Conservation (phyloP, 352 stramenopile species). For the Ophiocytium majus region DNA sequence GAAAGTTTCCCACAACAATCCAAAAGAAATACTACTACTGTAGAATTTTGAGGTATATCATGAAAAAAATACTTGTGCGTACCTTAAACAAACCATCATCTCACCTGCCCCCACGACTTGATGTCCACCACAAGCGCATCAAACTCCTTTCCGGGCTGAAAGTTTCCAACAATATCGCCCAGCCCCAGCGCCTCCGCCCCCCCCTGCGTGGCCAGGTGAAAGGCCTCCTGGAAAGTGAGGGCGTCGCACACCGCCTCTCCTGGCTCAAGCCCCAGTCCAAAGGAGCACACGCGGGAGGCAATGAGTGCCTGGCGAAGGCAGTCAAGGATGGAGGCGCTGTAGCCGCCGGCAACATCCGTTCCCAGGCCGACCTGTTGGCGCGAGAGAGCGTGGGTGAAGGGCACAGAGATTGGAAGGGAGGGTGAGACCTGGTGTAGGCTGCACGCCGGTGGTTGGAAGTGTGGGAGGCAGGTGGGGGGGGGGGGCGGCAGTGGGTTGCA, state of each 20-base stretch:
- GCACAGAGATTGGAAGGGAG: too few species aligned
- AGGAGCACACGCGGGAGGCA: conserved; percentile 64
- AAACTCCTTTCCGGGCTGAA: conserved; percentile 77
- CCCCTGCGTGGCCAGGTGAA: conserved; percentile 81
- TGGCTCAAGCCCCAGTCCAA: conserved; percentile 22
- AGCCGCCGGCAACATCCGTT: conserved; percentile 88
- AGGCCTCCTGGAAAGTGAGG: conserved; percentile 70
- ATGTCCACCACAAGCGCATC: conserved; percentile 78
- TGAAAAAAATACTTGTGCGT: too few species aligned
- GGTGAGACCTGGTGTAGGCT: too few species aligned
- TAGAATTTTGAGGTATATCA: too few species aligned
- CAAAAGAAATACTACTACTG: too few species aligned
- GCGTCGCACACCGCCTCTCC: background rate
- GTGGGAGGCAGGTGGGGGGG: background rate
- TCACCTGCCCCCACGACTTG: too few species aligned
- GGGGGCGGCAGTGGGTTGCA: too few species aligned
- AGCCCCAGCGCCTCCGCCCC: conserved; percentile 71
- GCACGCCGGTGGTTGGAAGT: background rate
- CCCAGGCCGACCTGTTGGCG: conserved; percentile 78
- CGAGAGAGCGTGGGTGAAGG: too few species aligned
- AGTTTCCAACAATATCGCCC: conserved; percentile 77
- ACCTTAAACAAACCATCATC: too few species aligned
- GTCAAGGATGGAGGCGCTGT: conserved; percentile 87
- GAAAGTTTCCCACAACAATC: conserved; percentile 82
- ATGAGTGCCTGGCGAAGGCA: conserved; percentile 80